Conservation (phyloP, 345 rosid genomes). For the Corymbia maculata region DNA sequence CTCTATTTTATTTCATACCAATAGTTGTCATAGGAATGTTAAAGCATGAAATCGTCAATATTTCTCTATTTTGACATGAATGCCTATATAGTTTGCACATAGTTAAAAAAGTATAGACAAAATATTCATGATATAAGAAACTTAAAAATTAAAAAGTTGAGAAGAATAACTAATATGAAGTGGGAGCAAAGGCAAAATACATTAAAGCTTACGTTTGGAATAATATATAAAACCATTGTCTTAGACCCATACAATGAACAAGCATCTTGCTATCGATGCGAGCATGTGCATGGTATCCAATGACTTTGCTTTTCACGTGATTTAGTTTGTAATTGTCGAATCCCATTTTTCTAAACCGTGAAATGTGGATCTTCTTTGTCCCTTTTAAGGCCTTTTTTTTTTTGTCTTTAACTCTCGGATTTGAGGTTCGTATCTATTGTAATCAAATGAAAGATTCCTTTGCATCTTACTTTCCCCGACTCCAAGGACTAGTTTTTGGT, state of each 20-base stretch:
- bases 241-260: accelerated
- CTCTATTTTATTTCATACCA: background rate
- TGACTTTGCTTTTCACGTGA: background rate
- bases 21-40: background rate
- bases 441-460: background rate
- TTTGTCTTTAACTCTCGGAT: background rate
- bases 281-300: background rate
- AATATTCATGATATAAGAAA: background rate
- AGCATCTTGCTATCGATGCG: accelerated
- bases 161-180: background rate
- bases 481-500: background rate
- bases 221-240: accelerated
- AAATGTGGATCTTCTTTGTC: background rate
- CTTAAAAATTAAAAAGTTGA: background rate
- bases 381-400: background rate
- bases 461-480: background rate
- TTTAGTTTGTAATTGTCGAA: background rate
- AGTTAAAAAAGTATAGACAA: background rate
- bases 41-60: background rate
- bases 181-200: background rate
- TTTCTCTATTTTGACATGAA: background rate
- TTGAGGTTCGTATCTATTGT: background rate
- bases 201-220: background rate
- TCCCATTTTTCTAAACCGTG: background rate
- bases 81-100: background rate